These are phyloP conservation scores for Scheffersomyces lignosus DNA, from an alignment of 805 yeast genomes.

Conservation along the genomic window DNA sequence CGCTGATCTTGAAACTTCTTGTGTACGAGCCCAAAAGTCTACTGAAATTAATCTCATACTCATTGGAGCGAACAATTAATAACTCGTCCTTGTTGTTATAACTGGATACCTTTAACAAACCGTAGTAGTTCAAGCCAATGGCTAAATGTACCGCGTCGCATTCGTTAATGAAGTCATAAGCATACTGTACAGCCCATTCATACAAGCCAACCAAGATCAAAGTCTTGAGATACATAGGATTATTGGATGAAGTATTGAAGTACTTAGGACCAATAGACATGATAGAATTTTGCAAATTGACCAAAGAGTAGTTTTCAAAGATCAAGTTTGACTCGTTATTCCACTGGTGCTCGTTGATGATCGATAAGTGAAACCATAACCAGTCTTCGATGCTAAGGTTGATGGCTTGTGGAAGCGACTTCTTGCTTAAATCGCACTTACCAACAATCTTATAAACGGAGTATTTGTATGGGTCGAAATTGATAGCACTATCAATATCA, in stretches of 20 bases:
- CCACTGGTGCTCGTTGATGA: conserved; percentile 57
- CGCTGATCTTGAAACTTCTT: conserved; percentile 76
- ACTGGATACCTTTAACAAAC: conserved; percentile 56
- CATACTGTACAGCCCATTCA: conserved; percentile 73
- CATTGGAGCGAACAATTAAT: conserved; percentile 30
- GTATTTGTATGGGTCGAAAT: conserved; percentile 83
- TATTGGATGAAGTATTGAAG: conserved; percentile 63
- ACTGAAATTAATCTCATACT: conserved; percentile 50
- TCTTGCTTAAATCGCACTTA: conserved; percentile 74
- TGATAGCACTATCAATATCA: conserved; percentile 18
- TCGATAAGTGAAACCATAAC: conserved; percentile 89
- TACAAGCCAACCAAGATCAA: conserved; percentile 75
- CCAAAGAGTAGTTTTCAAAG: conserved; percentile 69
- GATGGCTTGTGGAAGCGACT: conserved; percentile 65
- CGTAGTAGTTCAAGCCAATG: conserved; percentile 73
- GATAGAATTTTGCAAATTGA: conserved; percentile 72
- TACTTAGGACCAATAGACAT: conserved; percentile 70
- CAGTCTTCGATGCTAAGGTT: conserved; percentile 88
- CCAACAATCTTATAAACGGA: conserved; percentile 91
- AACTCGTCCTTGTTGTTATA: conserved; percentile 33
- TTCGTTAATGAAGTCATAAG: conserved; percentile 60
- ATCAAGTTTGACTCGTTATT: conserved; percentile 45
- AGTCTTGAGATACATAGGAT: conserved; percentile 72
- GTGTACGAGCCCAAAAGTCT: conserved; percentile 78
- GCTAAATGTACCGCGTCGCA: conserved; percentile 89